Base-by-base conservation (phyloP, 352 stramenopile genomes). In the Sclerospora graminicola region DNA sequence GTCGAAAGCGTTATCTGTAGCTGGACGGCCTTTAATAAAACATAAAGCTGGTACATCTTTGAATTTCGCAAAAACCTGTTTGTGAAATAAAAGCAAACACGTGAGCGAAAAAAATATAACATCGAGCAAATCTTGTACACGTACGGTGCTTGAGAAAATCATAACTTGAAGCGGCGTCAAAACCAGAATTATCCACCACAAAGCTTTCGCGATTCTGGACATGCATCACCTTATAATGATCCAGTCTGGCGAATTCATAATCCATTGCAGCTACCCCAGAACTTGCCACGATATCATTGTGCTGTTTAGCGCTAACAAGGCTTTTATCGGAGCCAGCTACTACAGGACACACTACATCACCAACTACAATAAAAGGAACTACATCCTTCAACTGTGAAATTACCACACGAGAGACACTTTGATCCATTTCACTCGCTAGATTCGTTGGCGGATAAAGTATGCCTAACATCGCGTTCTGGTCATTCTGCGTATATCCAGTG, bases 91-190 rank as follows among this genome's bases (percentile, higher is more conserved):
- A n/a, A 35, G 30, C 13, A 15, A 10, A 9, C n/a, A 16, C 30
- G 16, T 13, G 13, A 35, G 30, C 16, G 13, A 8, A 19, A 18
- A 35, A 9, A 35, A 35, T 8, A 16, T 16, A 18, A 18, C 30
- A 35, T n/a, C 10, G 30, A 35, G n/a, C 8, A 9, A 35, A 16
- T 8, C 9, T 13, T 13, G 30, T 18, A 9, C 15, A 81, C 72
- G 34, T 76, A 83, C 69, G 73, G 41, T 44, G 60, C 36, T 86
- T 86, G 63, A 86, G 69, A 46, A 85, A 83, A 49, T 80, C 65
- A 46, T 82, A 82, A 37, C 61, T 64, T 13, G 49, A 52, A 27
- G 51, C 54, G 13, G 73, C 73, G 39, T 86, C 64, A 53, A 82
- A 83, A n/a, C 54, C 54, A 19, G 73, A 82, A 19, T 46, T 27